Base-by-base conservation (phyloP, 345 rosid genomes). In the Salix suchowensis region DNA sequence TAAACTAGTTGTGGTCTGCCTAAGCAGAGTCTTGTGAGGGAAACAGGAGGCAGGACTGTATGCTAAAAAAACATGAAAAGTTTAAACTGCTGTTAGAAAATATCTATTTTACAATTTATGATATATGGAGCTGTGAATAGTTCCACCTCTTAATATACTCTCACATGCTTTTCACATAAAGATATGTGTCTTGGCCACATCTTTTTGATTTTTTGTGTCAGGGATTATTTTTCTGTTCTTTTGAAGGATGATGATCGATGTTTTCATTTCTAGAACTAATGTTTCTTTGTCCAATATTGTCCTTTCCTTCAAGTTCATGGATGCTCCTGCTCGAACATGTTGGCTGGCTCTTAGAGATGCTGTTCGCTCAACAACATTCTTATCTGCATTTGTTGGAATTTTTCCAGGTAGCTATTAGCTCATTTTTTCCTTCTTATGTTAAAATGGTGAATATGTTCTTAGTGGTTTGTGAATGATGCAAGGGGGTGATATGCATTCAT, bases 301-400 rank as follows among this genome's bases (percentile, higher is more conserved):
- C 69, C 15, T 85, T 23, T 78, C 21, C 72, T 74, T 81, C 37
- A 83, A 96, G 99, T 96, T 96, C 80, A 84, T 88, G 98, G 94
- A 90, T 72, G 81, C 98, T 50, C 99, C 97, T 80, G 92, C 86
- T 78, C 90, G 89, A 16, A 92, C 94, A 77, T 89, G 89, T 65
- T 96, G 97, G 97, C 79, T 81, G 77, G 98, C 98, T 75, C 74
- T 92, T 60, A 90, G 89, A 85, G 98, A 88, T 77, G 88, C 99
- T 74, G 96, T 92, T 81, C 92, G 90, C 76, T 96, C 99, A 6
- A 96, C 99, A 2, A 65, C 97, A 12, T 96, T 96, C 87, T 87
- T 96, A 85, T 96, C 98, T 78, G 98, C 97, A 65, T 96, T 96
- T 88, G 99, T 94, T 81, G 99, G 97, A 73, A 86, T 96, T 72